Evolutionary conservation across 345 rosid genomes (phyloP), one percentile per base, ranked within the genome.

Genomic region (Clausena lansium): DNA sequence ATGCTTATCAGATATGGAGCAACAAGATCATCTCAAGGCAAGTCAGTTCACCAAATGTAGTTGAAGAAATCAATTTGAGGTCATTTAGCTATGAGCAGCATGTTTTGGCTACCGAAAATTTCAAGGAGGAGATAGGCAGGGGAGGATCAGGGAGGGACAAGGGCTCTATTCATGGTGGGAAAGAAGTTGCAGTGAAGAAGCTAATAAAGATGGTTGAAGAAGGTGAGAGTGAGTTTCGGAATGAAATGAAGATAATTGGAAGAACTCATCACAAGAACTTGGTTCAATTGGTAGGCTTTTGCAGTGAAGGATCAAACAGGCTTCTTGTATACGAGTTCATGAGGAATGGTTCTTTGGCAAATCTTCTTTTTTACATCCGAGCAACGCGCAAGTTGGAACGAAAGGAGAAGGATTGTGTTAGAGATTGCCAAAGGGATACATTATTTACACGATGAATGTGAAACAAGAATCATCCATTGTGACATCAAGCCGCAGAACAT

Each of bases 71-170:
- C 55, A 55, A 47, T 33, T 65, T 36, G 15, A 57, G 50, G 67
- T 70, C 65, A 55, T 81, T 81, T 45, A 76, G 41, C 7, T 71
- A 30, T 60, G 17, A 39, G n/a, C 73, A 81, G 11, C 55, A 71
- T 11, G 70, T 55, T 38, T 28, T 33, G n/a, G 35, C 68, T 1
- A 71, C 80, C 15, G 61, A 59, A 30, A 71, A 65, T 33, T 81
- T 81, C 74, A 67, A 47, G 67, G 80, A 81, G 76, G 74, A 81
- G 65, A 77, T 77, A 0, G 81, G 81, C 13, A 67, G 60, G 19
- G 78, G 71, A 9, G 75, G 71, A 9, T 81, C 78, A 17, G 67
- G 71, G n/a, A 77, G 60, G 25, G 78, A 72, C 45, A 73, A 50
- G 75, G 83, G 38, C 6, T 70, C 1, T 41, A 19, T 35, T 38